Percentiles rank a stretch among this genome's conserved stretches.
phyloP scores from a whole-genome alignment of 2,329 filamentous ascomycete genomes.

The Calonectria pauciramosa region DNA sequence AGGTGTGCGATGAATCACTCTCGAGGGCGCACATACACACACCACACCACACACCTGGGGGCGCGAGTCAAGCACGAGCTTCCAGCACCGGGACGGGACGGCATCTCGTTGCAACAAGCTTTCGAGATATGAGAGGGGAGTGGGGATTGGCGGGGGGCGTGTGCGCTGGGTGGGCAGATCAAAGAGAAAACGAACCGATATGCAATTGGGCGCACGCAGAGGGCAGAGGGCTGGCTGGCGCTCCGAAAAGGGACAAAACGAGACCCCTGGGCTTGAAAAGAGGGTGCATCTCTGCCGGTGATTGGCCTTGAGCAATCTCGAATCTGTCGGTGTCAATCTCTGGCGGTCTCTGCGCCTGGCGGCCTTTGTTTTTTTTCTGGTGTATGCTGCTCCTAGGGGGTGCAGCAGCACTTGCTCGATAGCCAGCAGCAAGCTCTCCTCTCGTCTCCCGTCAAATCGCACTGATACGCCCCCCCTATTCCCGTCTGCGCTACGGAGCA shows the following conservation, averaged over 20 bases:
- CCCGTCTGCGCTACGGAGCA: neutral
- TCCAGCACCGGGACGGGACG: slow-evolving; percentile 40
- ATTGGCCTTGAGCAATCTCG: neutral
- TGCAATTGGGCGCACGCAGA: neutral
- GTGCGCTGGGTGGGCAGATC: neutral
- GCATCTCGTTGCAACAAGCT: slow-evolving; percentile 24
- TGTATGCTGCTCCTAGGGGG: neutral
- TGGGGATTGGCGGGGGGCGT: neutral
- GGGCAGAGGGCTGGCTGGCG: neutral
- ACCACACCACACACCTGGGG: slow-evolving; percentile 5
- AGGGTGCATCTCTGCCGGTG: neutral
- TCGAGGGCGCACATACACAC: neutral
- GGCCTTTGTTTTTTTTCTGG: neutral
- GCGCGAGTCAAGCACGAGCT: slow-evolving; percentile 23
- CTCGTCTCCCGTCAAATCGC: neutral
- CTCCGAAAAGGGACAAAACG: too few species aligned
- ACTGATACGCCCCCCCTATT: slow-evolving; percentile 11
- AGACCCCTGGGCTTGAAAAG: neutral
- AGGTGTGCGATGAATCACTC: slow-evolving; percentile 5
- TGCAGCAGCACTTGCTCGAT: neutral
- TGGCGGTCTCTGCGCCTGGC: neutral
- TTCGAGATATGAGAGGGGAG: slow-evolving; percentile 8
- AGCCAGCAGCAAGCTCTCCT: neutral
- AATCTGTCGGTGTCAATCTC: neutral
- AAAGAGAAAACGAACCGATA: neutral